Evolutionary conservation across 2,329 filamentous ascomycete genomes (phyloP).

Genomic region (Camillea tinctor): DNA sequence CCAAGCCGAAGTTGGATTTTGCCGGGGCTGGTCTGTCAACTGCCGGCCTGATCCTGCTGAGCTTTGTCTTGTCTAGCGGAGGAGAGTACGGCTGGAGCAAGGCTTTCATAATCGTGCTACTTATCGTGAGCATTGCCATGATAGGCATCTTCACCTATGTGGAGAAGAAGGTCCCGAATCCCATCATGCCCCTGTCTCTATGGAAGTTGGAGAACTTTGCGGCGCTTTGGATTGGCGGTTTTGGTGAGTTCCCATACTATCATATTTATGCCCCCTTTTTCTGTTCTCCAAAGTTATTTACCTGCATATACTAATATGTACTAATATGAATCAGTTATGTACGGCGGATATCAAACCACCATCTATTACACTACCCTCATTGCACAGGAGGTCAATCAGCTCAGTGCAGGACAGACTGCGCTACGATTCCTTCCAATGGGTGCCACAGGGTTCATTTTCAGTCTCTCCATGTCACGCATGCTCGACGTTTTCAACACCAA

Average conservation of each 20-base stretch:
- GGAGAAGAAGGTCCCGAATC: conserved; percentile 43
- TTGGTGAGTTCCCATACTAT: conserved; percentile 24
- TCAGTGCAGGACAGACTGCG: conserved; percentile 39
- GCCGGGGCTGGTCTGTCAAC: conserved; percentile 42
- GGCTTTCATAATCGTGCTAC: conserved; percentile 42
- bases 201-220: conserved; percentile 47
- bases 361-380: conserved; percentile 43
- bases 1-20: conserved; percentile 39
- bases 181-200: conserved; percentile 44
- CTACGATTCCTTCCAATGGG: conserved; percentile 43
- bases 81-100: conserved; percentile 46
- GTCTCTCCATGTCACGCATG: conserved; percentile 34
- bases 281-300: too few species aligned
- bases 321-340: conserved; percentile 28
- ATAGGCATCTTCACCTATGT: conserved; percentile 38
- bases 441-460: conserved; percentile 36
- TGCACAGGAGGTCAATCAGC: conserved; percentile 38
- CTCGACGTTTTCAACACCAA: conserved; percentile 39
- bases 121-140: conserved; percentile 38
- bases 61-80: conserved; percentile 44
- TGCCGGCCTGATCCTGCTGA: conserved; percentile 41
- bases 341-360: conserved; percentile 42
- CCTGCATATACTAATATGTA: too few species aligned
- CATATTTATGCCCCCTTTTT: too few species aligned
- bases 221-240: conserved; percentile 43